phyloP scores from a whole-genome alignment of 2,329 filamentous ascomycete genomes.

The Diaporthe ampelina region DNA sequence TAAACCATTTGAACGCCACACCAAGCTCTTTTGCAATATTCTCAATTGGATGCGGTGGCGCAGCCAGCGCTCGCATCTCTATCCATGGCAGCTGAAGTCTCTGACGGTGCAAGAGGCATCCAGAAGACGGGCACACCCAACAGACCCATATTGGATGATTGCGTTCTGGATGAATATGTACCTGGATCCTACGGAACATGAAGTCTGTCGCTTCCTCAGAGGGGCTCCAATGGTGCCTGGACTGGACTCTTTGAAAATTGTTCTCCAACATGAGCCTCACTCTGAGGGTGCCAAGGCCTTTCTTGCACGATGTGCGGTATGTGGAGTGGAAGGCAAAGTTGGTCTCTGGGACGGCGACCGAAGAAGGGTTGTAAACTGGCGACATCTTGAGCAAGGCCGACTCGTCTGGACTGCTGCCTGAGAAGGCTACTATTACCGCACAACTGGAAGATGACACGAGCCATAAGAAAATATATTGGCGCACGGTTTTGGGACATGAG shows the following conservation, averaged over 20 bases:
- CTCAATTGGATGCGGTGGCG: neutral
- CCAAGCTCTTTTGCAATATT: neutral
- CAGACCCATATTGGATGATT: too few species aligned
- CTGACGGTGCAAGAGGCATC: neutral
- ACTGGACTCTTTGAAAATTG: neutral
- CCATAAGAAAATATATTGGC: too few species aligned
- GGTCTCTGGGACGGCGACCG: too few species aligned
- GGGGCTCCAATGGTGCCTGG: neutral
- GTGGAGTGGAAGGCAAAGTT: neutral
- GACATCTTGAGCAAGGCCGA: neutral
- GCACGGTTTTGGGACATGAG: too few species aligned
- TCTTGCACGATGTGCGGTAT: neutral
- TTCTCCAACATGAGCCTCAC: neutral
- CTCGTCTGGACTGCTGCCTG: neutral
- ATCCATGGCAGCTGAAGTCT: neutral
- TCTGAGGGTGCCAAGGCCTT: neutral
- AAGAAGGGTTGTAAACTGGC: neutral
- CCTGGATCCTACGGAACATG: neutral
- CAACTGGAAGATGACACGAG: neutral
- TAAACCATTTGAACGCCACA: accelerated
- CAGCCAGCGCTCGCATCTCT: neutral
- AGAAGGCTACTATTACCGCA: neutral
- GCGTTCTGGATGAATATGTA: too few species aligned
- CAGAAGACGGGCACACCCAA: too few species aligned
- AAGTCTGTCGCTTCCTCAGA: neutral